Evolutionary conservation across 768 basidiomycete genomes (phyloP).

Genomic region (Pleurotus giganteus): DNA sequence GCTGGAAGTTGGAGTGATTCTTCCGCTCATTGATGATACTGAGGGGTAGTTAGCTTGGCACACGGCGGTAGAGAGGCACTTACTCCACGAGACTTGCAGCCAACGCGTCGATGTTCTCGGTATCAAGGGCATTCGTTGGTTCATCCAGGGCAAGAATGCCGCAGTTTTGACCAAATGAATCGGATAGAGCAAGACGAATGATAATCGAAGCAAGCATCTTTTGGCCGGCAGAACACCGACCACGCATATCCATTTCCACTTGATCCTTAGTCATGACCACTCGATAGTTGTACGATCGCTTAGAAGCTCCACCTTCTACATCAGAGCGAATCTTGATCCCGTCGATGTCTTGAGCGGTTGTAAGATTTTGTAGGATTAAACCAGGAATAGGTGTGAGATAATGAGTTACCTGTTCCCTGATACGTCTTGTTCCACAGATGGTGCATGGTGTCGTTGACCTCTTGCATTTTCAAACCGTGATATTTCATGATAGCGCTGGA

Average conservation of each 20-base stretch:
- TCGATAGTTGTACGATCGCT: constrained; percentile 95
- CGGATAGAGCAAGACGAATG: constrained; percentile 94
- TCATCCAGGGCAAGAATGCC: constrained; percentile 97
- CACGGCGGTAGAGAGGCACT: constrained; percentile 27
- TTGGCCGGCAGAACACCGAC: constrained; percentile 96
- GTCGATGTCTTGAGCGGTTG: constrained; percentile 75
- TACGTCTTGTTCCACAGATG: constrained; percentile 99
- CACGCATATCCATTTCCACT: constrained; percentile 99
- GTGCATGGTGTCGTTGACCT: constrained; percentile 97
- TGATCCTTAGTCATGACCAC: constrained; percentile 99
- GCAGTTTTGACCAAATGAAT: constrained; percentile 97
- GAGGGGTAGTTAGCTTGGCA: constrained; percentile 9
- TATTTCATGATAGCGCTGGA: constrained; percentile 97
- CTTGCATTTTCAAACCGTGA: constrained; percentile 96
- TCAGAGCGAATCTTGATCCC: constrained; percentile 95
- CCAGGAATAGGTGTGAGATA: background rate
- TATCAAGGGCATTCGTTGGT: constrained; percentile 95
- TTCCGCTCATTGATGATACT: constrained; percentile 95
- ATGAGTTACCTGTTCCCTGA: constrained; percentile 84
- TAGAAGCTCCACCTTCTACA: constrained; percentile 85
- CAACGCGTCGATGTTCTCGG: constrained; percentile 93
- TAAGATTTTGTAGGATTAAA: constrained; percentile 8
- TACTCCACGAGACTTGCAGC: constrained; percentile 91
- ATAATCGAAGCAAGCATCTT: constrained; percentile 99
- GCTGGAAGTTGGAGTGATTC: constrained; percentile 88